phyloP scores from a whole-genome alignment of 352 stramenopile species.

The Phytophthora cactorum region DNA sequence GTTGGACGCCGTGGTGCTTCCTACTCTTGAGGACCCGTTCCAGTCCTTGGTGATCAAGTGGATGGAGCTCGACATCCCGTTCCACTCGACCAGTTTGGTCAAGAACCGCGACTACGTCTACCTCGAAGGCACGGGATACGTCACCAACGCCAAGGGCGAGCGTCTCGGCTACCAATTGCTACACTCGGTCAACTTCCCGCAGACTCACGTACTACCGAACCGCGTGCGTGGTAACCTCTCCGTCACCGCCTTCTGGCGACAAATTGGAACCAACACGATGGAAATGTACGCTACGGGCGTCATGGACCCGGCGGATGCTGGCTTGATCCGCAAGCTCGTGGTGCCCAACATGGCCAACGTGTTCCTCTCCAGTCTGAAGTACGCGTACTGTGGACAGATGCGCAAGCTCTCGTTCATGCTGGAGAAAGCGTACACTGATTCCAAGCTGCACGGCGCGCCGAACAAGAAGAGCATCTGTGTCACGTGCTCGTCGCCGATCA shows the following conservation, averaged over 20 bases:
- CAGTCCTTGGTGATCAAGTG: conserved; percentile 50
- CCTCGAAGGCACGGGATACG: conserved; percentile 54
- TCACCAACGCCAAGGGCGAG: conserved; percentile 39
- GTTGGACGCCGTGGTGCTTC: conserved; percentile 29
- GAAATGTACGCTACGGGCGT: conserved; percentile 24
- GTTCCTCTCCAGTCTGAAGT: conserved; percentile 21
- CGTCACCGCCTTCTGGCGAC: conserved; percentile 42
- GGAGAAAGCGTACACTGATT: conserved; percentile 13
- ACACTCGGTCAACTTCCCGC: conserved; percentile 50
- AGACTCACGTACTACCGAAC: conserved; percentile 31
- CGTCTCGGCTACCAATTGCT: conserved; percentile 60
- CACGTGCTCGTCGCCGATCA: conserved; percentile 10
- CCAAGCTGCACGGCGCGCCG: conserved; percentile 11
- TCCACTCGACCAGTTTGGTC: conserved; percentile 38
- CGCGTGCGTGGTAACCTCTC: conserved; percentile 54
- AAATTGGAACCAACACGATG: conserved; percentile 25
- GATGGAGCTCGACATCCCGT: conserved; percentile 38
- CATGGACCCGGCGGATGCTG: conserved; percentile 25
- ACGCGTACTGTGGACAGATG: conserved; percentile 45
- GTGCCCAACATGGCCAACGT: conserved; percentile 19
- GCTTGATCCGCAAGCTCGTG: conserved; percentile 23
- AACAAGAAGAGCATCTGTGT: conserved; percentile 27
- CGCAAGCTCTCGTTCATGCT: conserved; percentile 49
- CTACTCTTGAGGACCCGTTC: conserved; percentile 41
- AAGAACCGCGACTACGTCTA: conserved; percentile 66